Evolutionary conservation across 2,329 filamentous ascomycete genomes (phyloP), one percentile per base, ranked within the genome.

Genomic region (Tolypocladium inflatum): DNA sequence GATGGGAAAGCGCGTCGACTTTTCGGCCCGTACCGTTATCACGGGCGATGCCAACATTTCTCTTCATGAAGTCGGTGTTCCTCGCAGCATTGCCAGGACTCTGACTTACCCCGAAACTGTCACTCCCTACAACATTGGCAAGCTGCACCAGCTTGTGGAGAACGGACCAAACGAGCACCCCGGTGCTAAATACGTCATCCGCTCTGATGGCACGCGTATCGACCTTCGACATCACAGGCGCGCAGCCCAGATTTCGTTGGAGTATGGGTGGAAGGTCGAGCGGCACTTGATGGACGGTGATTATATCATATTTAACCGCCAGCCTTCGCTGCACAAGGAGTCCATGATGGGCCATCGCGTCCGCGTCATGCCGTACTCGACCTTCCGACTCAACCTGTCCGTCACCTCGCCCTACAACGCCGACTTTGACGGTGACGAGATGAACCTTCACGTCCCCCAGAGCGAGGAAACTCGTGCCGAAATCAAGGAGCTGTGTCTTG

Each of bases 291-390:
- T 96, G 67, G 91, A 96, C 68, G 93, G 93, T 59, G 94, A 99
- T 74, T 95, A 91, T 64, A 97, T 99, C 75, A 92, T 99, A 69
- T 99, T 99, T 85, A 99, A 99, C 74, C 94, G 94, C 81, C 94
- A 99, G 71, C 94, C 94, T 1, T 99, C 94, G 41, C 80, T 99
- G 68, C 94, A 99, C 81, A 99, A 99, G 75, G 94, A 99, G 72
- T 99, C 94, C 60, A 99, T 99, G 94, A 99, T 99, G 95, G 94
- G 91, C 74, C 94, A 99, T 75, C 87, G 91, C 66, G 94, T 99
- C 62, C 88, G 88, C 60, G 94, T 99, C 61, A 97, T 99, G 92
- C 94, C 94, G 3, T 99, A 96, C 74, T 99, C 94, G 7, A 99
- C 94, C 1, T 99, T 99, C 80, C 88, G 94, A 63, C 83, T 99